phyloP scores from a whole-genome alignment of 1,284 basidiomycete species.

The Puccinia triticina region DNA sequence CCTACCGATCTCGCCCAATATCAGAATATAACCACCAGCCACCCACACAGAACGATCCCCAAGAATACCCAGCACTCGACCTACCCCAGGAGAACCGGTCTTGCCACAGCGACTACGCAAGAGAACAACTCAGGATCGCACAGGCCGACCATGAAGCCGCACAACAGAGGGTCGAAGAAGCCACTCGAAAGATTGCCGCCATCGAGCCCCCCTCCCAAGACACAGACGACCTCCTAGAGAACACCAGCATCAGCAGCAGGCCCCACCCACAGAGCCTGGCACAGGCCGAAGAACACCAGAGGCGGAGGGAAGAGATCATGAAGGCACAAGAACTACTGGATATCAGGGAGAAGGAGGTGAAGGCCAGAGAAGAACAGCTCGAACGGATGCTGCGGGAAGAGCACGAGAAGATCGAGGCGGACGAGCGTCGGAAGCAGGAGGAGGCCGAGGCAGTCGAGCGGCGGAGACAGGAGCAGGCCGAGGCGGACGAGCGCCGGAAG shows the following conservation, averaged over 20 bases:
- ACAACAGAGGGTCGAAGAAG: not conserved
- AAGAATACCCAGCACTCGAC: not conserved
- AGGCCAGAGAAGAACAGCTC: not conserved
- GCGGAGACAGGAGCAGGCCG: no score
- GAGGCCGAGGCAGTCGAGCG: not conserved
- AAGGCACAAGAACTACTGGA: slow-evolving; percentile 30
- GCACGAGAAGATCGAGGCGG: not conserved
- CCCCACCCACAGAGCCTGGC: slow-evolving; percentile 10
- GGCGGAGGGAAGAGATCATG: slow-evolving; percentile 14
- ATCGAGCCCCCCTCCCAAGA: not conserved
- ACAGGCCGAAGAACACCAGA: slow-evolving; percentile 17
- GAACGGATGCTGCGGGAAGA: not conserved
- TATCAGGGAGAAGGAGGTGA: slow-evolving; percentile 26
- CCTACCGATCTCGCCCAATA: not conserved
- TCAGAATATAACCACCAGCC: not conserved
- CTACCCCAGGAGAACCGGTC: no score
- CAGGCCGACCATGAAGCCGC: slow-evolving; percentile 18
- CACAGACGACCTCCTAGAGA: no score
- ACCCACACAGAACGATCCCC: not conserved
- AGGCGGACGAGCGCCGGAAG: not conserved
- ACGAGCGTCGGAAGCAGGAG: not conserved
- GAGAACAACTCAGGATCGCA: not conserved
- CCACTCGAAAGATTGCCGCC: not conserved
- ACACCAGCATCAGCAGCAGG: no score
- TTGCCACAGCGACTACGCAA: not conserved